Evolutionary conservation across 148 eudicot species (phyloP).

Genomic region (Dysphania ambrosioides): DNA sequence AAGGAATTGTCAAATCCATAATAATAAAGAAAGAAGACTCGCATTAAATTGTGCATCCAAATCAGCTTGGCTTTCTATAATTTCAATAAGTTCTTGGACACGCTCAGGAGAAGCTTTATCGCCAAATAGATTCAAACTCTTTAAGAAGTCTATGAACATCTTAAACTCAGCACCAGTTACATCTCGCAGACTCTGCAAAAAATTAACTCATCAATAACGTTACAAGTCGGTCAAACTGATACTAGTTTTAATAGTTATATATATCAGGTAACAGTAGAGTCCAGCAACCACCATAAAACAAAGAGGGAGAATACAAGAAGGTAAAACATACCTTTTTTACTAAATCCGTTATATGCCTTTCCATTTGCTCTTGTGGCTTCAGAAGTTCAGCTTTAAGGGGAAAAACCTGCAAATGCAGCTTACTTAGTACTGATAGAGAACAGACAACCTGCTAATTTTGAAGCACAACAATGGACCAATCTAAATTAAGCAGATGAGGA

Average conservation of each 20-base stretch:
- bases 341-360: conserved; percentile 92
- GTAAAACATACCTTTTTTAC: conserved; percentile 67
- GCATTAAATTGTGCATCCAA: conserved; percentile 82
- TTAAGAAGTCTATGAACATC: conserved; percentile 92
- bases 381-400: conserved; percentile 83
- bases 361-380: conserved; percentile 94
- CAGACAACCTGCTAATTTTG: not conserved
- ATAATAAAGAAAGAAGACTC: conserved; percentile 26
- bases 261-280: not conserved
- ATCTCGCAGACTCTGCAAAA: conserved; percentile 87
- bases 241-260: not conserved
- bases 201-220: conserved; percentile 6
- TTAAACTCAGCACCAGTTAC: conserved; percentile 93
- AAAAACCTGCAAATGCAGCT: conserved; percentile 58
- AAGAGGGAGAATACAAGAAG: not conserved
- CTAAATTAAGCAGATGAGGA: not conserved
- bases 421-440: not conserved
- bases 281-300: not conserved
- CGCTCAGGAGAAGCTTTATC: conserved; percentile 84
- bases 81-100: conserved; percentile 77
- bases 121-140: conserved; percentile 79
- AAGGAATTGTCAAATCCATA: not conserved
- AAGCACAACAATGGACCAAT: not conserved
- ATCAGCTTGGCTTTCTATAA: conserved; percentile 95
- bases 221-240: not conserved